Evolutionary conservation across 208 protist species (phyloP).

Genomic region (Vickermania ingenoplastis): DNA sequence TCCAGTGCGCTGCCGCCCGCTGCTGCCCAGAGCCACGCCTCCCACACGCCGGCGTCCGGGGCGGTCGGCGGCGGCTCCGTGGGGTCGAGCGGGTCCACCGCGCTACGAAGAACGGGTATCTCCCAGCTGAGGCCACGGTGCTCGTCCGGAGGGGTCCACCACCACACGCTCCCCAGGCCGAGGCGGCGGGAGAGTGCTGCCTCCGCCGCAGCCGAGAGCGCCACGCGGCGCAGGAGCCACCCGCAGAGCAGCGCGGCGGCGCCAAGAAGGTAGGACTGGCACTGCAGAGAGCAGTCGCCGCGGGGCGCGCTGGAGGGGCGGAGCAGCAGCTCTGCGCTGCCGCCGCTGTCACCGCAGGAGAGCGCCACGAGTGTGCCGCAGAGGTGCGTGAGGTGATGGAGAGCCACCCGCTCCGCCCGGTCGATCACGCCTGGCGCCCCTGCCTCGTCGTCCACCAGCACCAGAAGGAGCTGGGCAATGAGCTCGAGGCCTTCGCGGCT

Average conservation of each 20-base stretch:
- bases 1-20: too few relatives aligned
- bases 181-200: neutral
- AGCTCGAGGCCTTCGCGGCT: neutral
- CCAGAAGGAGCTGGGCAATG: neutral
- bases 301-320: too few relatives aligned
- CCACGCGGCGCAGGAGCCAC: constrained; percentile 1
- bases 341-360: too few relatives aligned
- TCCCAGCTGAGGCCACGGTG: too few relatives aligned
- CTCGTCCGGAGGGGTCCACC: neutral
- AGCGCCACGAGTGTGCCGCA: neutral
- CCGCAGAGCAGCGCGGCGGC: neutral
- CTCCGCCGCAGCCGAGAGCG: constrained; percentile 1
- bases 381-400: neutral
- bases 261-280: neutral
- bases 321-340: too few relatives aligned
- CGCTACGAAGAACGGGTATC: too few relatives aligned
- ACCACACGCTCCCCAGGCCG: neutral
- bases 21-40: too few relatives aligned
- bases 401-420: neutral
- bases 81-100: too few relatives aligned
- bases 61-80: too few relatives aligned
- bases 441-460: neutral
- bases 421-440: neutral
- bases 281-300: too few relatives aligned
- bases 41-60: too few relatives aligned